A percentile compares a stretch with the other conserved stretches of the same genome.
phyloP scores from a whole-genome alignment of 441 rosid species.

The Hura crepitans region DNA sequence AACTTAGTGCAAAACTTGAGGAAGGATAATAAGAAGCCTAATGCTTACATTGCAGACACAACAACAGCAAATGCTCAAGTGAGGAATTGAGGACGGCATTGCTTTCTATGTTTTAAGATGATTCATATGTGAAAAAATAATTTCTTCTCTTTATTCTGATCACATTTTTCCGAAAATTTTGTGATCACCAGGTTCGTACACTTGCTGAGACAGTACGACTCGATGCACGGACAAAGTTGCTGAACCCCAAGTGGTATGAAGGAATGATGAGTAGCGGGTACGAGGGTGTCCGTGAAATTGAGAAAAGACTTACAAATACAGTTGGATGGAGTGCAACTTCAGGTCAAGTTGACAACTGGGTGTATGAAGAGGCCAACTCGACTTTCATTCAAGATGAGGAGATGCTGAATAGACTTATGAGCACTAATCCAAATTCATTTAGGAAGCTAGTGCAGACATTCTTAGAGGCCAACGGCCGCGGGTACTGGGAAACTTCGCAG shows the following conservation, averaged over 20 bases:
- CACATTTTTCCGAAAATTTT: constrained; percentile 12
- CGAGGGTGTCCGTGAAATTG: constrained; percentile 96
- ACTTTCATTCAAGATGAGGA: constrained; percentile 93
- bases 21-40: constrained; percentile 91
- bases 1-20: constrained; percentile 85
- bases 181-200: constrained; percentile 61
- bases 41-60: constrained; percentile 89
- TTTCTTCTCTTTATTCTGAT: constrained; percentile 10
- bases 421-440: constrained; percentile 82
- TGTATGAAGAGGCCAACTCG: constrained; percentile 89
- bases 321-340: constrained; percentile 99
- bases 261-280: constrained; percentile 96
- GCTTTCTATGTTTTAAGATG: neutral
- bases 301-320: constrained; percentile 87
- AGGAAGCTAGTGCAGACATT: constrained; percentile 93
- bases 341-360: constrained; percentile 99
- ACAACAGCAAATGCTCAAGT: constrained; percentile 98
- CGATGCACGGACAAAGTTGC: constrained; percentile 86
- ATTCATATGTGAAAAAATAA: neutral
- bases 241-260: constrained; percentile 98
- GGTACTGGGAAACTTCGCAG: constrained; percentile 90
- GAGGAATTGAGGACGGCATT: constrained; percentile 15
- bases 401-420: constrained; percentile 85
- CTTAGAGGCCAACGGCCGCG: constrained; percentile 96
- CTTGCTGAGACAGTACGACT: constrained; percentile 84